phyloP scores from a whole-genome alignment of 1,139 yeast species.

The Eremothecium cymbalariae region DNA sequence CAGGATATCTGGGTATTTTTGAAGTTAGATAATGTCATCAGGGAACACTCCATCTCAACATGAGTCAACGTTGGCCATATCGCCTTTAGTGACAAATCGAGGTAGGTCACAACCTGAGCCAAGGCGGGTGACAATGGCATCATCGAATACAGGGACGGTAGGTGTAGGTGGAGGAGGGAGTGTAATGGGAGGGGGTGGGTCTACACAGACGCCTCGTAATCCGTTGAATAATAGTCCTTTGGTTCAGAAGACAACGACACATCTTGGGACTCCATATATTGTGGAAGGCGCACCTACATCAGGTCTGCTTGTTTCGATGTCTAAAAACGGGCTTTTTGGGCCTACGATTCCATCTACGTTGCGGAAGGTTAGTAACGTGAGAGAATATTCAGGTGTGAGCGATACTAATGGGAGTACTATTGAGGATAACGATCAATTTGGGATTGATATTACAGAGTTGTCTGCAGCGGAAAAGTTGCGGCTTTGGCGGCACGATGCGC shows the following conservation, averaged over 20 bases:
- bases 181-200: slow-evolving; percentile 6
- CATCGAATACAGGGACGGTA: slow-evolving; percentile 5
- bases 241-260: slow-evolving; percentile 22
- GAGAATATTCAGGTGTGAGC: slow-evolving; percentile 22
- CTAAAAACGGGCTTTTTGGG: slow-evolving; percentile 25
- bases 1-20: neutral
- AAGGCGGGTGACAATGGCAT: slow-evolving; percentile 1
- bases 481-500: slow-evolving; percentile 89
- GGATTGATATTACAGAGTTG: slow-evolving; percentile 36
- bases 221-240: slow-evolving; percentile 26
- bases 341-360: slow-evolving; percentile 27
- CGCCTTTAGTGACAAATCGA: slow-evolving; percentile 44
- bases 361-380: slow-evolving; percentile 22
- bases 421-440: slow-evolving; percentile 11
- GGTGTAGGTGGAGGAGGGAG: slow-evolving; percentile 6
- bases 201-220: slow-evolving; percentile 18
- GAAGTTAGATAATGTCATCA: slow-evolving; percentile 15
- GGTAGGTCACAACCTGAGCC: slow-evolving; percentile 5
- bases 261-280: slow-evolving; percentile 22
- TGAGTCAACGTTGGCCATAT: slow-evolving; percentile 54
- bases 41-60: slow-evolving; percentile 38
- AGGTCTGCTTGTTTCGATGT: slow-evolving; percentile 22
- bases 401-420: slow-evolving; percentile 4
- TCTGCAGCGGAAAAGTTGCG: slow-evolving; percentile 82
- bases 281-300: slow-evolving; percentile 14